Evolutionary conservation across 441 rosid species (phyloP), one percentile per base, ranked within the genome.

Genomic region (Croton laevigatus): DNA sequence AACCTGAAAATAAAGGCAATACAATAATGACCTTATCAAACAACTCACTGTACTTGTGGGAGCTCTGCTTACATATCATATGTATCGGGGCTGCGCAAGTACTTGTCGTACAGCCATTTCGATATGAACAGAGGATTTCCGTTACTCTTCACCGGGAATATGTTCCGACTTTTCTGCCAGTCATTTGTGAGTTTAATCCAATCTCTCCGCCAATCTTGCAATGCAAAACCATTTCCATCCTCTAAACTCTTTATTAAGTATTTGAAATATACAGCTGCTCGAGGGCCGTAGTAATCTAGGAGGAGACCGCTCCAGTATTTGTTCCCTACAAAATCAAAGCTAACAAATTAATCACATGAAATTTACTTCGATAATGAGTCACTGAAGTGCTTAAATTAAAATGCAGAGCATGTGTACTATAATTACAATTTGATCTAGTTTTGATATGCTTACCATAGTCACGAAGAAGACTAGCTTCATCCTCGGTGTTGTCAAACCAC

Each of bases 291-390:
- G 79, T 89, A 87, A 75, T 87, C 90, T 68, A 62, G 65, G 22
- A 89, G 68, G 59, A 89, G 86, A 10, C 94, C 91, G 45, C 88
- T 87, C 91, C 91, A 87, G 75, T 89, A 89, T 71, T 89, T 89
- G 85, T 89, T 89, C 48, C 87, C 91, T 87, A 11, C 54, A 67
- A n/a, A 27, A 1, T 1, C 8, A 46, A 73, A 58, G 19, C 19
- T n/a, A 52, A 67, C 23, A 45, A 23, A 37, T 27, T n/a, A 13
- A 46, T 10, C 17, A 38, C 14, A 34, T 20, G 48, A 0, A 17
- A 48, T 58, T n/a, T 13, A 14, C 23, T 62, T 12, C 14, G 38
- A 22, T 68, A 6, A 14, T n/a, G n/a, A n/a, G n/a, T n/a, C n/a
- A n/a, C 20, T 1, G 36, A 46, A 11, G n/a, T 57, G 37, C 0